These are phyloP conservation scores for Aspergillus fructus DNA, from an alignment of 2,329 filamentous ascomycete species.

Conservation along the genomic window DNA sequence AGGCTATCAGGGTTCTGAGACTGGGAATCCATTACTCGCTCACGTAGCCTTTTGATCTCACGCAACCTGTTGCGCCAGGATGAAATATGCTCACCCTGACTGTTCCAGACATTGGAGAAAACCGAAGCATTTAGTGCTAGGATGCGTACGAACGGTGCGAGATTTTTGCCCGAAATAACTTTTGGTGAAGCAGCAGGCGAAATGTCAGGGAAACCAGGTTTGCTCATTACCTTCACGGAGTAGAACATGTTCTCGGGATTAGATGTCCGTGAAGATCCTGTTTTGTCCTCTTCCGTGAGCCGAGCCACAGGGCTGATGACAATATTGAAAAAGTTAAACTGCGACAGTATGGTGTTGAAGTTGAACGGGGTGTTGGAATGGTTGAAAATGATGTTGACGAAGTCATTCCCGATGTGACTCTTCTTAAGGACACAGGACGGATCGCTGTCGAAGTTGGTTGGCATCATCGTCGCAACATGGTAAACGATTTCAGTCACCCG, in stretches of 20 bases:
- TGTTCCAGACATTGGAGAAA: conserved; percentile 85
- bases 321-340: conserved; percentile 97
- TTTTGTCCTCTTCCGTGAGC: conserved; percentile 36
- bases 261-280: conserved; percentile 30
- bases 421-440: conserved; percentile 82
- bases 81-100: conserved; percentile 74
- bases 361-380: conserved; percentile 86
- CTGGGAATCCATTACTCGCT: conserved; percentile 45
- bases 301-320: conserved; percentile 77
- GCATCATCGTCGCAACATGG: conserved; percentile 97
- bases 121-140: conserved; percentile 91
- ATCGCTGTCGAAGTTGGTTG: conserved; percentile 76
- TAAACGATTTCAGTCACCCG: conserved; percentile 93
- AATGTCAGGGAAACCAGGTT: conserved; percentile 85
- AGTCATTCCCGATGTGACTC: conserved; percentile 93
- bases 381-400: conserved; percentile 97
- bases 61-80: conserved; percentile 85
- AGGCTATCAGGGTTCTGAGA: conserved; percentile 27
- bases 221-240: conserved; percentile 84
- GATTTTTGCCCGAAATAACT: conserved; percentile 76
- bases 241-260: conserved; percentile 63
- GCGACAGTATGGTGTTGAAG: conserved; percentile 88
- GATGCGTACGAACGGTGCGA: conserved; percentile 83
- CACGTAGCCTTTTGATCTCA: conserved; percentile 79
- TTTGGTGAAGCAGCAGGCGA: conserved; percentile 88